Evolutionary conservation across 148 eudicot genomes (phyloP), one percentile per base, ranked within the genome.

Genomic region (Drosera capensis): DNA sequence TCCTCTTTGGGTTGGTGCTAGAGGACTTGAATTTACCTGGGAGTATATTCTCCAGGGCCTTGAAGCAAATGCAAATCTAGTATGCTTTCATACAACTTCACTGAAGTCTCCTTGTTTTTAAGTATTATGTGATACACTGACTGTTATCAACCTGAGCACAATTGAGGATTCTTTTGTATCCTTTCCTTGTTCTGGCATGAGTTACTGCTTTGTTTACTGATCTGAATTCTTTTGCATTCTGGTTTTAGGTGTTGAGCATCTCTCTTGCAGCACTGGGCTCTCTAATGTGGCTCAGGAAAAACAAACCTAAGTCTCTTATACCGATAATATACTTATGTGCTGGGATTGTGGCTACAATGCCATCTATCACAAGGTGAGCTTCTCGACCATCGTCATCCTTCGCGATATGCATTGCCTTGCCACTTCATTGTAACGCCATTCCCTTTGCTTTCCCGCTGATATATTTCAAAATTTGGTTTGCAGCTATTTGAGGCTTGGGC

Each of bases 41-140:
- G 97, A 84, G 48, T 90, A 64, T 59, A 58, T 90, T 52, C 64
- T 84, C 50, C 97, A 90, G 65, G 97, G 97, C 54, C 87, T 90
- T 54, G 97, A 90, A 80, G 87, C 97, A 56, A 90, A 90, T 80
- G 95, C 95, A 23, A 80, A 90, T 67, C 66, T 90, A 84, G 97
- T 90, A 75, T 22, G 46, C 20, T 46, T 57, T 23, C 35, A 25
- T 41, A 48, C 14, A 25, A 14, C 30, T 20, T 11, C 14, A 38
- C 14, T n/a, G 11, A 16, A 15, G 15, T 25, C 17, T 60, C 20
- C 19, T 14, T 16, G 5, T 4, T 19, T 3, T 40, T 15, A 19
- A n/a, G 19, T 19, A 9, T 7, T 5, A n/a, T 40, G 4, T 37
- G 40, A 2, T 37, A 37, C 17, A 28, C 6, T 28, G 9, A 4